phyloP scores from a whole-genome alignment of 2,329 filamentous ascomycete genomes.

The Talaromyces sp. region DNA sequence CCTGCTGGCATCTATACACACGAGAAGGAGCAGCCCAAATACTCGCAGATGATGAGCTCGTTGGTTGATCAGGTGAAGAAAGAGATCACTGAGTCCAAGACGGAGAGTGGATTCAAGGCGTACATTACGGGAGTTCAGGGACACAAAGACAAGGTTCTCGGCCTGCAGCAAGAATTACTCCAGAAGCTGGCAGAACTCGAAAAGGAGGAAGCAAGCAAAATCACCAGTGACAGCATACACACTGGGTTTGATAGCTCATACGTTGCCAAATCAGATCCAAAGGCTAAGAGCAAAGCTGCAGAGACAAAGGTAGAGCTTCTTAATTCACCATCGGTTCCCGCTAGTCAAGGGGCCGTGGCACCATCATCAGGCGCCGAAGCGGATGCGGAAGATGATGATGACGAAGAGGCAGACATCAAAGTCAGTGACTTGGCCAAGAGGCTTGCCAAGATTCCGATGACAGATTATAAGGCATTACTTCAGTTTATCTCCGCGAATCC shows the following conservation, averaged over 20 bases:
- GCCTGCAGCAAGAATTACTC: slow-evolving; percentile 71
- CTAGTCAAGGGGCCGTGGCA: slow-evolving; percentile 46
- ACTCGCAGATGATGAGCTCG: slow-evolving; percentile 98
- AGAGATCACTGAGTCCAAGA: slow-evolving; percentile 69
- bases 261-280: slow-evolving; percentile 59
- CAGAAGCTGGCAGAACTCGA: slow-evolving; percentile 76
- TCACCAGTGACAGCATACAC: slow-evolving; percentile 85
- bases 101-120: slow-evolving; percentile 65
- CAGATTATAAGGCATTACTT: slow-evolving; percentile 69
- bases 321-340: slow-evolving; percentile 56
- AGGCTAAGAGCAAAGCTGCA: slow-evolving; percentile 46
- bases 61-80: slow-evolving; percentile 91
- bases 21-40: slow-evolving; percentile 72
- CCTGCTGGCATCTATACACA: slow-evolving; percentile 76
- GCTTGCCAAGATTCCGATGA: slow-evolving; percentile 74
- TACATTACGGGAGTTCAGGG: slow-evolving; percentile 75
- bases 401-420: slow-evolving; percentile 70
- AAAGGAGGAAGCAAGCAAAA: slow-evolving; percentile 80
- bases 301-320: slow-evolving; percentile 63
- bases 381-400: slow-evolving; percentile 49
- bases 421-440: slow-evolving; percentile 73
- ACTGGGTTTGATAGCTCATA: slow-evolving; percentile 87
- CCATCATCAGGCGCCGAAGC: slow-evolving; percentile 57
- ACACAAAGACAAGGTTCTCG: slow-evolving; percentile 73
- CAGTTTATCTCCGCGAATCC: slow-evolving; percentile 77